Base-by-base conservation (phyloP, 768 basidiomycete species). In the Panaeolus papilionaceus region DNA sequence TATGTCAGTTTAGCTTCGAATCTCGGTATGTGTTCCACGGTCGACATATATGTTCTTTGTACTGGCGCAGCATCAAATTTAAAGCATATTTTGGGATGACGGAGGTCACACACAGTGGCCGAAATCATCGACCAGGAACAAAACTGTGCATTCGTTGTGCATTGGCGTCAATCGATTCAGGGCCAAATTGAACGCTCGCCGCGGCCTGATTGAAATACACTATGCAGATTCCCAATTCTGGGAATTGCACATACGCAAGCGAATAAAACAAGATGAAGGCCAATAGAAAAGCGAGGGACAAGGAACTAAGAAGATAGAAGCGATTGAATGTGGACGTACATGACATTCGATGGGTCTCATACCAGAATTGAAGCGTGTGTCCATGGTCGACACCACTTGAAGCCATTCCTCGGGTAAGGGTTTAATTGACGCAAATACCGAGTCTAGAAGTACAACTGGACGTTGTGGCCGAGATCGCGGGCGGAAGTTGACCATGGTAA, bases 341-440 rank as follows among this genome's bases (percentile, higher is more conserved):
- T 87, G 82, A 71, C 86, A 88, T 71, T 86, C 81, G 23, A 85
- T 79, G 16, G 83, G 80, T 47, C 78, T 75, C 64, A 81, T 70
- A 2, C 70, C 71, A 5, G 81, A 70, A 14, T 73, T 74, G 38
- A 73, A 74, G 23, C 80, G 76, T 40, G 75, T 73, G 61, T 76
- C 69, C 77, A 87, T 74, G 64, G 71, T 71, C 70, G 82, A 66
- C 66, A 82, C 67, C n/a, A 84, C 74, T 72, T 89, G 85, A 63
- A 77, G 76, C 88, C 88, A 90, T 70, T 89, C 89, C 63, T 88
- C 86, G 5, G 89, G 88, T 2, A 80, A 75, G 0, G 80, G 75
- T 71, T 89, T 89, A 66, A 90, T 73, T 0, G 84, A 84, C 5
- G 81, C 79, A 68, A 85, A 75, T 65, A 88, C 84, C 4, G 82